Conservation (phyloP, 2,329 filamentous ascomycete species). For the Epichloe scottii region DNA sequence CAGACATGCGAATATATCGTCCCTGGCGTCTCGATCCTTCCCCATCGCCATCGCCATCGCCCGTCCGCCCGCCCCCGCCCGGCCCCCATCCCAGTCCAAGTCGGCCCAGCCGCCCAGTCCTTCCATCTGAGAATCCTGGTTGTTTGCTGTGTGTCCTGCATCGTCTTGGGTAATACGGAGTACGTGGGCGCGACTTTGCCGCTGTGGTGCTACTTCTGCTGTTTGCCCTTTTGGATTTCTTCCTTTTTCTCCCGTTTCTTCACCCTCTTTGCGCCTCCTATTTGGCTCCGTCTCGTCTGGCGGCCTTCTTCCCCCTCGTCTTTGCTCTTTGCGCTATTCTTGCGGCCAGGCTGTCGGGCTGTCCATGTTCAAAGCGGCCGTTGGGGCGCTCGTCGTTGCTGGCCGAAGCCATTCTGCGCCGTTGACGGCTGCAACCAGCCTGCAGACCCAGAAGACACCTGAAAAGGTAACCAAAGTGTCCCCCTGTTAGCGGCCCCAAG, state of each 20-base stretch:
- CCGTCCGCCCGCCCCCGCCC: background rate
- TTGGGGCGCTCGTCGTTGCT: background rate
- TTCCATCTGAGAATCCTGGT: too few species aligned
- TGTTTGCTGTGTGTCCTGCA: too few species aligned
- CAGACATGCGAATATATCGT: background rate
- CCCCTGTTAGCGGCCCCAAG: background rate
- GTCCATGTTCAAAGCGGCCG: background rate
- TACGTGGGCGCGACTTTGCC: too few species aligned
- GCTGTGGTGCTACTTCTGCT: background rate
- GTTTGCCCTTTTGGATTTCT: background rate
- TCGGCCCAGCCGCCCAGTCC: background rate
- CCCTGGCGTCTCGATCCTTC: background rate
- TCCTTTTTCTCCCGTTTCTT: background rate
- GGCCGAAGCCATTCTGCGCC: background rate
- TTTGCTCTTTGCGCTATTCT: background rate
- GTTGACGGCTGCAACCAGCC: background rate
- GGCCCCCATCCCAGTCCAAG: background rate
- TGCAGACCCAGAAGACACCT: background rate
- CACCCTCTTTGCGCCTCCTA: background rate
- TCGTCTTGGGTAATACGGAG: too few species aligned
- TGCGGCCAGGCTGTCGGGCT: background rate
- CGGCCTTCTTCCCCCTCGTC: background rate
- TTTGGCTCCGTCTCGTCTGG: background rate
- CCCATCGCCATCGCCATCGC: background rate
- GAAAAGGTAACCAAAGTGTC: background rate